phyloP scores from a whole-genome alignment of 176 grass and related monocot species.

The Zoysia japonica region DNA sequence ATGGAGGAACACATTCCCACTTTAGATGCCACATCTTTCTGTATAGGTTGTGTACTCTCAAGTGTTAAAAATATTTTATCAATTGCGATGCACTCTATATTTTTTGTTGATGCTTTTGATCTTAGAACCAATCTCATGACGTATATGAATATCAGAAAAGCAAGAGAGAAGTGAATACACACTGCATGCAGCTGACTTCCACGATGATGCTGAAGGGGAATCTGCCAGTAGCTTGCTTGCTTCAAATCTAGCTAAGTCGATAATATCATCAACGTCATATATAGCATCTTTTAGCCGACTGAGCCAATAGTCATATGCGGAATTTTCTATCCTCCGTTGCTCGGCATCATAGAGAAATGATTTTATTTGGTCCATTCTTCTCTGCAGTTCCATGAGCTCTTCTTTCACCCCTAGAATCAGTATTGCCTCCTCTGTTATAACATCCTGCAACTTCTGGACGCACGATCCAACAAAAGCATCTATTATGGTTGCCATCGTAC shows the following conservation, averaged over 20 bases:
- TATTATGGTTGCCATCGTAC: too few species aligned
- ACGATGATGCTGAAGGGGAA: not conserved
- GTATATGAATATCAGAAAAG: not conserved
- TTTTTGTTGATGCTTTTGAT: slow-evolving; percentile 25
- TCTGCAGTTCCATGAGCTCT: too few species aligned
- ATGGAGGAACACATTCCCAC: too few species aligned
- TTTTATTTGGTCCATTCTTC: slow-evolving; percentile 13
- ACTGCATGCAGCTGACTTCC: not conserved
- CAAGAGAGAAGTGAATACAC: not conserved
- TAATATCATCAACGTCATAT: too few species aligned
- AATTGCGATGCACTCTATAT: not conserved
- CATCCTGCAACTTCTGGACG: too few species aligned
- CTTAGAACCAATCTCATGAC: slow-evolving; percentile 4
- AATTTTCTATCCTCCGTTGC: slow-evolving; percentile 4
- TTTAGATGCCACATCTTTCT: not conserved
- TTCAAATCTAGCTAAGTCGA: slow-evolving; percentile 7
- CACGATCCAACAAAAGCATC: too few species aligned
- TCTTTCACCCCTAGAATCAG: too few species aligned
- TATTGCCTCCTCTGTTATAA: too few species aligned
- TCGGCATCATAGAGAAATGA: slow-evolving; percentile 25
- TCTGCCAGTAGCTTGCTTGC: slow-evolving; percentile 4
- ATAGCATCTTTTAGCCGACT: too few species aligned
- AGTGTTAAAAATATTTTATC: not conserved
- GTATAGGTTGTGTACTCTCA: not conserved
- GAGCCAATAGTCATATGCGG: slow-evolving; percentile 19